phyloP scores from a whole-genome alignment of 148 eudicot species.

The Vaccinium myrtillus region DNA sequence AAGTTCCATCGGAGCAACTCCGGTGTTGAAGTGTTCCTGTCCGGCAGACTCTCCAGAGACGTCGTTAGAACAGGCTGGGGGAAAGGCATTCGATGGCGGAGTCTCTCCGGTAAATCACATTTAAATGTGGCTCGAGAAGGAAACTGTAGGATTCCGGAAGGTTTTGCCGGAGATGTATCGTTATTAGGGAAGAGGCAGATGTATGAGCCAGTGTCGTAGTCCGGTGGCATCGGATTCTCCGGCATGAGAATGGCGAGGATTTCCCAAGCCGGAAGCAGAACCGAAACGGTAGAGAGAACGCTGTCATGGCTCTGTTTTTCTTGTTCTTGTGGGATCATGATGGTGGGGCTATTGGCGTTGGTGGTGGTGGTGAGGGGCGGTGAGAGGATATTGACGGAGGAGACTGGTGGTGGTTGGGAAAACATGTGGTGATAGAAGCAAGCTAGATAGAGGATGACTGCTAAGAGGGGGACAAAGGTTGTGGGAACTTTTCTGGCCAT shows the following conservation, averaged over 20 bases:
- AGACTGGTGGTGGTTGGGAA: background rate
- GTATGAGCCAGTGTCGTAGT: conserved; percentile 1
- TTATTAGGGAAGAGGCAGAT: conserved; percentile 41
- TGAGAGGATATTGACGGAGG: background rate
- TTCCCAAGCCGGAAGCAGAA: conserved; percentile 63
- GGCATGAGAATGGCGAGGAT: conserved; percentile 42
- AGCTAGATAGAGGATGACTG: conserved; percentile 18
- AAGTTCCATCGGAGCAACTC: conserved; percentile 46
- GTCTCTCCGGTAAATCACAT: conserved; percentile 44
- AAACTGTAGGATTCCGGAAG: conserved; percentile 34
- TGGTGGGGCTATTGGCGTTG: conserved; percentile 15
- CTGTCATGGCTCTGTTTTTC: background rate
- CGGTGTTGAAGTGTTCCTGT: conserved; percentile 13
- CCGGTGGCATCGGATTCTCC: conserved; percentile 10
- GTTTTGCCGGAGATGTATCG: conserved; percentile 37
- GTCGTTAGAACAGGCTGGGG: conserved; percentile 33
- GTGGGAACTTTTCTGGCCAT: conserved; percentile 31
- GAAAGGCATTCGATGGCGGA: conserved; percentile 44
- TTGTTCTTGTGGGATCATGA: background rate
- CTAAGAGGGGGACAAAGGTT: conserved; percentile 20
- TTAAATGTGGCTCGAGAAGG: conserved; percentile 32
- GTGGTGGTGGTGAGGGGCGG: background rate
- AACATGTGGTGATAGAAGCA: conserved; percentile 21
- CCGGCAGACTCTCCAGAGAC: conserved; percentile 6
- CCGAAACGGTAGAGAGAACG: conserved; percentile 20